These are phyloP conservation scores for Diaporthe humulicola DNA, from an alignment of 2,329 filamentous ascomycete species.

Conservation along the genomic window DNA sequence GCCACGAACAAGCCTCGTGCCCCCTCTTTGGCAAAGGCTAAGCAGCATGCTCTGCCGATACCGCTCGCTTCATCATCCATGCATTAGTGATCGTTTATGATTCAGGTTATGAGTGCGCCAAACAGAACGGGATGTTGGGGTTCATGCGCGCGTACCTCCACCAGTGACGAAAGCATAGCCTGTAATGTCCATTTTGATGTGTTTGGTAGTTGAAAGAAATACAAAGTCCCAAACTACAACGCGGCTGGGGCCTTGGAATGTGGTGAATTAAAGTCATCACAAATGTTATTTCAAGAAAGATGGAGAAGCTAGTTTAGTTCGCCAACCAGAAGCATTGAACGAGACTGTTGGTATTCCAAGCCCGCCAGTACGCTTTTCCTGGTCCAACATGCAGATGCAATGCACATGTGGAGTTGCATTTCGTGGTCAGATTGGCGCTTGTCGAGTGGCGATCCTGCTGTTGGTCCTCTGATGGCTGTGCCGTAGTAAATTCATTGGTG, in stretches of 20 bases:
- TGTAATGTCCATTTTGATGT: conserved; percentile 21
- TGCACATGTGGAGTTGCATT: not conserved
- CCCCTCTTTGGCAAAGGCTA: conserved; percentile 30
- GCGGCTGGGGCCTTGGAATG: too few relatives aligned
- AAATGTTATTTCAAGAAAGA: not conserved
- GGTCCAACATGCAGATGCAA: not conserved
- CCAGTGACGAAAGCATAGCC: conserved; percentile 32
- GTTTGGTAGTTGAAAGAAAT: conserved; percentile 32
- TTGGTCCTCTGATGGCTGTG: not conserved
- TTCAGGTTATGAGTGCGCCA: not conserved
- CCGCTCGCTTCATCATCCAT: not conserved
- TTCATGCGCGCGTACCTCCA: conserved; percentile 10
- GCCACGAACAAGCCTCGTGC: conserved; percentile 23
- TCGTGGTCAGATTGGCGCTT: not conserved
- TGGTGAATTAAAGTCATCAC: not conserved
- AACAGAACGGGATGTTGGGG: not conserved
- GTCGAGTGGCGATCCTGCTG: not conserved
- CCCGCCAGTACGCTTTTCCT: not conserved
- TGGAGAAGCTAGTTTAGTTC: not conserved
- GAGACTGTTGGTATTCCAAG: not conserved
- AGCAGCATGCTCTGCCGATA: conserved; percentile 23
- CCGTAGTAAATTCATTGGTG: not conserved
- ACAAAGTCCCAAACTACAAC: not conserved
- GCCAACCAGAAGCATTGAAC: not conserved
- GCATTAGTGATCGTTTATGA: not conserved